These are phyloP conservation scores for Petunia hybrid DNA, from an alignment of 305 asterid species.

Conservation along the genomic window DNA sequence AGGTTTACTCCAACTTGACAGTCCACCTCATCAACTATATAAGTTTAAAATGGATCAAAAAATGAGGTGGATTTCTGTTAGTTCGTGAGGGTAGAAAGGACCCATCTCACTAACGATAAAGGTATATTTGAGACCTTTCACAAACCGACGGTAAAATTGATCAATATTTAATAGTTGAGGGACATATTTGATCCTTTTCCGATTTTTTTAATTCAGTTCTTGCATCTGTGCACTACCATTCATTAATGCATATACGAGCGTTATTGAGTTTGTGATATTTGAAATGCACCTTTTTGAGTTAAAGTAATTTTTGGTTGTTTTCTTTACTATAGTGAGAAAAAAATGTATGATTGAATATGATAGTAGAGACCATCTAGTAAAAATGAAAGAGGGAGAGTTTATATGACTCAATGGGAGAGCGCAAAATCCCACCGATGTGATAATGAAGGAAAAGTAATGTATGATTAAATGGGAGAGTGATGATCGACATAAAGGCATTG, in stretches of 20 bases:
- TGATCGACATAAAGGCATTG: slow-evolving; percentile 29
- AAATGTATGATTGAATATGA: slow-evolving; percentile 20
- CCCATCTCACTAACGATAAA: no score
- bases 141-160: no score
- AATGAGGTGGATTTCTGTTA: no score
- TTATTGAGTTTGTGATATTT: not conserved
- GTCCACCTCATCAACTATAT: no score
- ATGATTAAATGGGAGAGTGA: slow-evolving; percentile 22
- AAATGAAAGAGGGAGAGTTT: not conserved
- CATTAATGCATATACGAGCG: not conserved
- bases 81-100: no score
- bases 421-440: slow-evolving; percentile 17
- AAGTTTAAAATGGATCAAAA: no score
- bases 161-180: no score
- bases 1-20: no score
- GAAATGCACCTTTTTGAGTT: slow-evolving; percentile 14
- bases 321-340: not conserved
- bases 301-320: not conserved
- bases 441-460: slow-evolving; percentile 22
- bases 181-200: no score
- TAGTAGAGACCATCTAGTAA: slow-evolving; percentile 15
- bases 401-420: slow-evolving; percentile 2
- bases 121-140: no score
- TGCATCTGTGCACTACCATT: not conserved
- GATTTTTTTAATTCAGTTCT: no score